Conservation (phyloP, 2,329 filamentous ascomycete genomes). For the Colletotrichum godetiae region DNA sequence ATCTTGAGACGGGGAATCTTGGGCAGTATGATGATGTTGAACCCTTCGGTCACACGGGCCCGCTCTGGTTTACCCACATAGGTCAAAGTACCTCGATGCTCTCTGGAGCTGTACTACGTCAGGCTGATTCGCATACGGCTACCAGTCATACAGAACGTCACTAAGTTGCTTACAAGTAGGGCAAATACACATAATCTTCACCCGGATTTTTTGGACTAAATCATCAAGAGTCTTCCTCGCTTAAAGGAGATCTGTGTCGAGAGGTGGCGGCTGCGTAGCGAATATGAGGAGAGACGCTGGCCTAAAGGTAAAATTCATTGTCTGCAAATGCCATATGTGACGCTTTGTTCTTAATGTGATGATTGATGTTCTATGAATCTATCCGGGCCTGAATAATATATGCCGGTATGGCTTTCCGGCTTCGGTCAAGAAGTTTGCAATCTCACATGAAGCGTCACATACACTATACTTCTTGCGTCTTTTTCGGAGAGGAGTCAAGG, state of each 20-base stretch:
- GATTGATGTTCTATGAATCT: not conserved
- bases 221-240: not conserved
- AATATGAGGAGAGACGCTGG: not conserved
- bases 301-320: not conserved
- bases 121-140: not conserved
- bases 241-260: not conserved
- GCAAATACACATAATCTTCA: not conserved
- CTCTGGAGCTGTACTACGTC: not conserved
- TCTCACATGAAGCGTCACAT: not conserved
- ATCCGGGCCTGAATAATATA: not conserved
- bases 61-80: not conserved
- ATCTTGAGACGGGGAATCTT: not conserved
- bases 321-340: too few species aligned
- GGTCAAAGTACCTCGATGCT: not conserved
- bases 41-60: not conserved
- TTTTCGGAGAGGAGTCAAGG: not conserved
- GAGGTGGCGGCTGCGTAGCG: slow-evolving; percentile 4
- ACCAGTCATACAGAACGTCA: not conserved
- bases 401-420: not conserved
- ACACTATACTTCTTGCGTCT: not conserved
- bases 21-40: not conserved
- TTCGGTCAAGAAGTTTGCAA: not conserved
- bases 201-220: not conserved
- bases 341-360: not conserved
- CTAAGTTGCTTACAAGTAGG: not conserved